A percentile compares a stretch with the other conserved stretches of the same genome.
Evolutionary conservation across 2,329 filamentous ascomycete species (phyloP).

Genomic region (Penicillium polonicum): DNA sequence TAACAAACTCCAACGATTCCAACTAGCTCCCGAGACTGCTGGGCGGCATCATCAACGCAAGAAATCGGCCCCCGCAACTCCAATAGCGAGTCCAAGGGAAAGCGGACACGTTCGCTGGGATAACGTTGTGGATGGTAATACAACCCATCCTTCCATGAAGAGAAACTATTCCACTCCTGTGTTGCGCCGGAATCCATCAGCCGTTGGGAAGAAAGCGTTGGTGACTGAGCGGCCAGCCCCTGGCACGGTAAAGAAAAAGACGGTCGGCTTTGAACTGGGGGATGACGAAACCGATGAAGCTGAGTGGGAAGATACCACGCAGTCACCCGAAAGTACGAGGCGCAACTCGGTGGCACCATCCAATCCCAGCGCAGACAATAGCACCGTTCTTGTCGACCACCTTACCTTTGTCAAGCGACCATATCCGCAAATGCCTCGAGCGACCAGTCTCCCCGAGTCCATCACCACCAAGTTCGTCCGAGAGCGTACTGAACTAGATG

Average conservation of each 20-base stretch:
- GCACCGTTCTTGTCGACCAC: constrained; percentile 38
- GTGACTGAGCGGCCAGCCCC: constrained; percentile 35
- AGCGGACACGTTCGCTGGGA: constrained; percentile 44
- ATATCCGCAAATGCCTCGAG: constrained; percentile 40
- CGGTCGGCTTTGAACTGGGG: constrained; percentile 48
- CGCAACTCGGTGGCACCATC: constrained; percentile 45
- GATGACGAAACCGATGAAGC: constrained; percentile 46
- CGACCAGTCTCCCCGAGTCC: constrained; percentile 41
- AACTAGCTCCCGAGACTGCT: constrained; percentile 32
- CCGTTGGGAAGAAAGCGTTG: constrained; percentile 41
- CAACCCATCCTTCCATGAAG: constrained; percentile 40
- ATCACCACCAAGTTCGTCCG: constrained; percentile 34
- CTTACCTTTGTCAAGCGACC: constrained; percentile 44
- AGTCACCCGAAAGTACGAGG: constrained; percentile 49
- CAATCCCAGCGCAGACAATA: constrained; percentile 37
- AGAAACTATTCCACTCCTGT: constrained; percentile 48
- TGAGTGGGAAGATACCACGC: constrained; percentile 51
- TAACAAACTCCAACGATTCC: constrained; percentile 44
- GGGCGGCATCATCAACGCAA: constrained; percentile 46
- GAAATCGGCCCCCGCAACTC: constrained; percentile 47
- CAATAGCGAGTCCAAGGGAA: constrained; percentile 43
- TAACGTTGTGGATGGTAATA: constrained; percentile 38
- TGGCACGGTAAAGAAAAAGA: constrained; percentile 44
- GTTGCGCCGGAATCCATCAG: constrained; percentile 41
- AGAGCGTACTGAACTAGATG: constrained; percentile 24